Evolutionary conservation across 768 basidiomycete species (phyloP).

Genomic region (Dendrothele bispora): DNA sequence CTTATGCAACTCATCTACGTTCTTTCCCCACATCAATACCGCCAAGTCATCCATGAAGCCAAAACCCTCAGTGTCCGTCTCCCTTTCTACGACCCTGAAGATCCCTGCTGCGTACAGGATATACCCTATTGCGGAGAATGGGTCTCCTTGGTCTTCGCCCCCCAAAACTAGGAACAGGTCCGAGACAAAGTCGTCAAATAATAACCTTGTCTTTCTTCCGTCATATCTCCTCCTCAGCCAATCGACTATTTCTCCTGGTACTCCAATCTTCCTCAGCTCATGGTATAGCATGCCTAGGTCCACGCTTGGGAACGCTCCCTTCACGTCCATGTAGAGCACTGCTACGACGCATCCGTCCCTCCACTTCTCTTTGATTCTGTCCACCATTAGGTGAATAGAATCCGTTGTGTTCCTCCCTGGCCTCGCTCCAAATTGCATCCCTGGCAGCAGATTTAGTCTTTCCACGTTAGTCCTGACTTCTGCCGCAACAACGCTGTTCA

Average conservation of each 20-base stretch:
- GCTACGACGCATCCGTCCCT: conserved; percentile 18
- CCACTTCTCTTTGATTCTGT: conserved; percentile 22
- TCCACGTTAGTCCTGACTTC: conserved; percentile 13
- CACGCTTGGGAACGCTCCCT: conserved; percentile 26
- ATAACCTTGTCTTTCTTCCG: conserved; percentile 18
- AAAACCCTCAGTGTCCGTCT: neutral
- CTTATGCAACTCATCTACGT: conserved; percentile 3
- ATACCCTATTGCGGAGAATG: conserved; percentile 23
- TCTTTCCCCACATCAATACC: conserved; percentile 6
- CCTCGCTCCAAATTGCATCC: conserved; percentile 28
- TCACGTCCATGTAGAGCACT: conserved; percentile 28
- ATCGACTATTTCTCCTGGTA: conserved; percentile 18
- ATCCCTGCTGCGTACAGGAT: conserved; percentile 21
- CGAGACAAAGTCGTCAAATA: conserved; percentile 28
- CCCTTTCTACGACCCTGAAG: conserved; percentile 12
- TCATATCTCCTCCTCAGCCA: conserved; percentile 16
- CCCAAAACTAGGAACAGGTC: conserved; percentile 11
- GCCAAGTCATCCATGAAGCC: conserved; percentile 20
- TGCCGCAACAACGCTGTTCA: neutral
- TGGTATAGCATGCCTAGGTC: conserved; percentile 15
- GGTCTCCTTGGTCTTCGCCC: conserved; percentile 27
- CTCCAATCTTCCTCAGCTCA: conserved; percentile 18
- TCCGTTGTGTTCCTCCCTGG: conserved; percentile 29
- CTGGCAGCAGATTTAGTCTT: conserved; percentile 17
- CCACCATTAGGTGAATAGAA: conserved; percentile 22